Evolutionary conservation across 2,329 filamentous ascomycete genomes (phyloP).

Genomic region (Ceratocystis eucalypticola): DNA sequence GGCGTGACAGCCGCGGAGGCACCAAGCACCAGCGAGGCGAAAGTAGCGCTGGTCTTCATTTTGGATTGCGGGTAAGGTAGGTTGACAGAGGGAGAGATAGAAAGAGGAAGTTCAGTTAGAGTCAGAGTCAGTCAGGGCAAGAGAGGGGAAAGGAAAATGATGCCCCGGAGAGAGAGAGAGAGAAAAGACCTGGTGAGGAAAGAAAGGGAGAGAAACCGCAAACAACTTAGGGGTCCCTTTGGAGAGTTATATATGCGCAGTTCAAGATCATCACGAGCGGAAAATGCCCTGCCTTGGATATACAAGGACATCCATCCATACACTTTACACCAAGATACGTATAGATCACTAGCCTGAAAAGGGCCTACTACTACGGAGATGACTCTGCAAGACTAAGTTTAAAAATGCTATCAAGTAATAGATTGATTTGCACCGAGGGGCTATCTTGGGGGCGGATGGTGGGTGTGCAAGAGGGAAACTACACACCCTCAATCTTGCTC

Average conservation of each 20-base stretch:
- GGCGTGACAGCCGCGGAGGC: slow-evolving; percentile 16
- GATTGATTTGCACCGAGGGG: slow-evolving; percentile 4
- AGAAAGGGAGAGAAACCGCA: background rate
- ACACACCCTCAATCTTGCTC: background rate
- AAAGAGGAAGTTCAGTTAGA: background rate
- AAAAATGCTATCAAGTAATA: slow-evolving; percentile 10
- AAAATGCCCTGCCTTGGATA: too few relatives aligned
- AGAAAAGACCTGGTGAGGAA: slow-evolving; percentile 11
- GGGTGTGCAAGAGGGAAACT: background rate
- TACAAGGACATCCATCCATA: background rate
- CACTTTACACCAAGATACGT: background rate
- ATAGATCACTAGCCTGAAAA: background rate
- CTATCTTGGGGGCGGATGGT: background rate
- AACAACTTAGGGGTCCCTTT: too few relatives aligned
- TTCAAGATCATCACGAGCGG: too few relatives aligned
- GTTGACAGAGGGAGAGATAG: background rate
- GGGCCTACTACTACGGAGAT: background rate
- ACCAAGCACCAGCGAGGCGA: slow-evolving; percentile 15
- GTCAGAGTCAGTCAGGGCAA: background rate
- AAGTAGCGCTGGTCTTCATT: slow-evolving; percentile 17
- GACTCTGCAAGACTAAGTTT: background rate
- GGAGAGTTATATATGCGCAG: background rate
- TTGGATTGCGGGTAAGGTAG: background rate
- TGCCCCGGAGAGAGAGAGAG: background rate
- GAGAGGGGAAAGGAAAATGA: background rate